Evolutionary conservation across 495 filamentous ascomycete genomes (phyloP), one percentile per base, ranked within the genome.

Genomic region (Astrothelium subdiscretum): DNA sequence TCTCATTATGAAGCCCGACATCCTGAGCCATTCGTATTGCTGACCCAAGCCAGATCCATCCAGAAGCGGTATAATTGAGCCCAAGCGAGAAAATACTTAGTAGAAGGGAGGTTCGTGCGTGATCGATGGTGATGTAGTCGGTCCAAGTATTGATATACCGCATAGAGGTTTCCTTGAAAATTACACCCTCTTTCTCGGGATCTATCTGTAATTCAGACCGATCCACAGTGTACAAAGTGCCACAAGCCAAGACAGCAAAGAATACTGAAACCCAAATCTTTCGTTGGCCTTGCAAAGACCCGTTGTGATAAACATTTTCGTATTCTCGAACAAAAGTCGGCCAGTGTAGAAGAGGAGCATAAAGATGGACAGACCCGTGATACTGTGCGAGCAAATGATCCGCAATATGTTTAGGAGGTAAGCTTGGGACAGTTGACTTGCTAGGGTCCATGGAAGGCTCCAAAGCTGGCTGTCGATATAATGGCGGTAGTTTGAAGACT

Each of bases 261-360:
- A 97, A 82, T 40, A 95, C 77, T 12, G 91, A 86, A 54, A 84
- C 80, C 87, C 92, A 97, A 59, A 86, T 83, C 35, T 83, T 81
- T 10, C 85, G 79, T n/a, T 85, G 80, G 10, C 81, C 81, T 52
- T 82, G 76, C 40, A 92, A 76, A 48, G 81, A 78, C 15, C 85
- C 85, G 27, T 78, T 73, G 51, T 80, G 83, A 73, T 97, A 97
- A 22, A 92, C 77, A 20, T 81, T 76, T 35, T 95, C 89, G 66
- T 91, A 89, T 58, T 90, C 82, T 59, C 81, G 76, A 59, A 83
- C 76, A 68, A 98, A 95, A 8, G 80, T 85, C 4, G 89, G 87
- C 94, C 92, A 97, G 73, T 97, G 90, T 18, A 97, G 70, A 57
- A 97, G 83, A 6, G 95, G 95, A 48, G 90, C 82, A 63, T 88